A percentile compares a stretch with the other conserved stretches of the same genome.
These are phyloP conservation scores for Lathyrus aphaca DNA, from an alignment of 306 rosid species.

Conservation along the genomic window DNA sequence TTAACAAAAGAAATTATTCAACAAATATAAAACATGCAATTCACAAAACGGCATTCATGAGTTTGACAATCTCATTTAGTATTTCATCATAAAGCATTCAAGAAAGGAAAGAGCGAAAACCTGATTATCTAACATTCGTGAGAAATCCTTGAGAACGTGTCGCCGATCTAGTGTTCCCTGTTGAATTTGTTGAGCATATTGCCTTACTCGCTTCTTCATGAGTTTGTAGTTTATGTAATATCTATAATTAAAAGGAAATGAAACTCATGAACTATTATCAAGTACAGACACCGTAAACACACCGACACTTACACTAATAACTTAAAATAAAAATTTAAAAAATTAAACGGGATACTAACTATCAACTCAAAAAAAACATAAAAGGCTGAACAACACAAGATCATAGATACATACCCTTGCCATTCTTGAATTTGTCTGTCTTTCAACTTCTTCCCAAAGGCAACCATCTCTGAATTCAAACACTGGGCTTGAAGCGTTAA, in stretches of 20 bases:
- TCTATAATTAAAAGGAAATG: conserved; percentile 48
- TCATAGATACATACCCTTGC: conserved; percentile 68
- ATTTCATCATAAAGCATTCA: conserved; percentile 15
- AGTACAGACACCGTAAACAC: no score
- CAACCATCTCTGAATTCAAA: conserved; percentile 91
- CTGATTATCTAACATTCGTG: conserved; percentile 95
- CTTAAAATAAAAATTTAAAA: no score
- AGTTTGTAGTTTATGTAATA: conserved; percentile 93
- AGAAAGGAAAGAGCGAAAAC: conserved; percentile 42
- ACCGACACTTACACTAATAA: no score
- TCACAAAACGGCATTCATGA: not conserved
- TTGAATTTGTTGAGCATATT: conserved; percentile 85
- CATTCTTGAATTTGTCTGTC: conserved; percentile 88
- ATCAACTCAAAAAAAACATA: not conserved
- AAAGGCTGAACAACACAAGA: not conserved
- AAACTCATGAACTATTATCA: not conserved
- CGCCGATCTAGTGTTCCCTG: conserved; percentile 77
- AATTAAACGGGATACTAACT: not conserved
- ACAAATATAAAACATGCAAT: conserved; percentile 18
- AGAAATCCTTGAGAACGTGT: conserved; percentile 94
- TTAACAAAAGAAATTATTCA: conserved; percentile 29
- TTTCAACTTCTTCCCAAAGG: conserved; percentile 97
- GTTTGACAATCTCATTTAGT: conserved; percentile 17
- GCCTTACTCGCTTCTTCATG: conserved; percentile 91
- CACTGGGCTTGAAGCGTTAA: not conserved